phyloP scores from a whole-genome alignment of 1,139 yeast species.

The Saccharomyces hybrid region DNA sequence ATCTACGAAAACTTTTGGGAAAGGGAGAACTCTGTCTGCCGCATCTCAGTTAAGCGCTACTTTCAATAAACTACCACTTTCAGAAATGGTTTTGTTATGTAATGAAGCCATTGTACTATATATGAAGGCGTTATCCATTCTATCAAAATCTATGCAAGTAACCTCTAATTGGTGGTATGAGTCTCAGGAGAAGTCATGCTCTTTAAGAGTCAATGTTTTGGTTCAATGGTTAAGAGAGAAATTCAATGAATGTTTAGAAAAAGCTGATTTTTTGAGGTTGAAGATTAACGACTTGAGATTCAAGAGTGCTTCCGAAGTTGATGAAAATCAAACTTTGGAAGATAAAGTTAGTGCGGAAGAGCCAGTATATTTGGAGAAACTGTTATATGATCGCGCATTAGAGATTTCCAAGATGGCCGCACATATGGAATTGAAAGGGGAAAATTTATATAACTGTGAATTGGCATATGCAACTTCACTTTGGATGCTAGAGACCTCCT shows the following conservation, averaged over 20 bases:
- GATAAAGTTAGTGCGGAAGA: constrained; percentile 9
- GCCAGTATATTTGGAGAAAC: constrained; percentile 62
- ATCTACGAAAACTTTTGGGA: background rate
- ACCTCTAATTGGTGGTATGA: constrained; percentile 88
- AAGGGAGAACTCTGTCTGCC: background rate
- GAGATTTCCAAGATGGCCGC: constrained; percentile 93
- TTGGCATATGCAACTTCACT: constrained; percentile 82
- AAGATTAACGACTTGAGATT: constrained; percentile 14
- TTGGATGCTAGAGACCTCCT: constrained; percentile 88
- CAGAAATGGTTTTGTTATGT: constrained; percentile 18
- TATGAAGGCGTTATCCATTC: constrained; percentile 70
- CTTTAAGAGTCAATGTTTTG: constrained; percentile 55
- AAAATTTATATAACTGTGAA: constrained; percentile 74
- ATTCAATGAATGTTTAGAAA: constrained; percentile 82
- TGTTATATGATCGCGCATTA: constrained; percentile 85
- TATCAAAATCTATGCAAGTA: constrained; percentile 77
- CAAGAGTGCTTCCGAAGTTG: background rate
- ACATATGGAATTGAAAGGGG: constrained; percentile 71
- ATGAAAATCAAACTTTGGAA: constrained; percentile 6
- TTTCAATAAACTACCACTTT: constrained; percentile 43
- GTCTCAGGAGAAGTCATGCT: constrained; percentile 36
- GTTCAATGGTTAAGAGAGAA: constrained; percentile 91
- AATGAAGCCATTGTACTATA: constrained; percentile 76
- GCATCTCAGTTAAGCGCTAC: constrained; percentile 12
- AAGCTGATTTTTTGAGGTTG: constrained; percentile 62